Percentiles rank a stretch among this genome's conserved stretches.
Evolutionary conservation across 257 asterid genomes (phyloP).

Genomic region (Nicotiana benthamiana): DNA sequence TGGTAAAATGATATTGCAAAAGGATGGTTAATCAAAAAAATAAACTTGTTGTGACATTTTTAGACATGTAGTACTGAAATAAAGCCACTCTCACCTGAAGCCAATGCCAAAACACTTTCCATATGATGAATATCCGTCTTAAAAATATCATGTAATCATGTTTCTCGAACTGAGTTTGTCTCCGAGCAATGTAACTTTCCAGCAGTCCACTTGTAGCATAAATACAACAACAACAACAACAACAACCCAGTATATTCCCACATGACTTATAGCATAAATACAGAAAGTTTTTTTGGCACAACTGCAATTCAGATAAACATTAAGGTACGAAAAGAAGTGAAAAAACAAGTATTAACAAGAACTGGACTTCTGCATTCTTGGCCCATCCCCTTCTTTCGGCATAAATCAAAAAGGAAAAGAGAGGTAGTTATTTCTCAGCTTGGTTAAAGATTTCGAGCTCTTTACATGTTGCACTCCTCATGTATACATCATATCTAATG

Average conservation of each 20-base stretch:
- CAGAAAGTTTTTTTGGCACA: conserved; percentile 70
- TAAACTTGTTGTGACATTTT: background rate
- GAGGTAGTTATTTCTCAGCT: too few species aligned
- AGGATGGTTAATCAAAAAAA: background rate
- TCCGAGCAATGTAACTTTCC: conserved; percentile 79
- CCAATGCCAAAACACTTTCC: background rate
- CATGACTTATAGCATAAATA: conserved; percentile 75
- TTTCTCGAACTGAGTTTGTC: conserved; percentile 57
- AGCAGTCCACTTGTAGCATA: conserved; percentile 69
- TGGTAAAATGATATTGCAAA: background rate
- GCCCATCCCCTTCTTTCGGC: background rate
- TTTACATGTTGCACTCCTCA: too few species aligned
- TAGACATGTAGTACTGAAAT: background rate
- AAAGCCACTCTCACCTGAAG: background rate
- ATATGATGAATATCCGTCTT: background rate
- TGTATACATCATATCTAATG: too few species aligned
- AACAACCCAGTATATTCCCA: too few species aligned
- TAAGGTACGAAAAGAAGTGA: background rate
- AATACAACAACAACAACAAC: too few species aligned
- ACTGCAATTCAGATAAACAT: conserved; percentile 12
- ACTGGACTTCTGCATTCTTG: background rate
- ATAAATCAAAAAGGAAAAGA: background rate
- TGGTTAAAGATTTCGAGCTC: too few species aligned
- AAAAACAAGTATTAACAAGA: background rate
- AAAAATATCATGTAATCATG: conserved; percentile 37